Evolutionary conservation across 805 yeast species (phyloP).

Genomic region (Lachancea dasiensis): DNA sequence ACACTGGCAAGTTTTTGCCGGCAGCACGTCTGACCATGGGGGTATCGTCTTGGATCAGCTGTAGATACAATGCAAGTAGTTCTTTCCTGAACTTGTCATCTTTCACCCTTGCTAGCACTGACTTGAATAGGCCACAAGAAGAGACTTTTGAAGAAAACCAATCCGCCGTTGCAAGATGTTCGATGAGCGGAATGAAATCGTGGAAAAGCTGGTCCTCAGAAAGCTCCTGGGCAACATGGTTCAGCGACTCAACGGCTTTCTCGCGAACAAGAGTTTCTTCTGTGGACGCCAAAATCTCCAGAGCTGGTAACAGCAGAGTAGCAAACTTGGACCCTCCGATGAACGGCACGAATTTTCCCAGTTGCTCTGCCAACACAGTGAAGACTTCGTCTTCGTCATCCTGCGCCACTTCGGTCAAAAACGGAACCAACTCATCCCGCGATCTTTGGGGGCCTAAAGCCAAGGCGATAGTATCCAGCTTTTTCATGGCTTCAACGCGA

Average conservation of each 20-base stretch:
- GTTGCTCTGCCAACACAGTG: slow-evolving; percentile 85
- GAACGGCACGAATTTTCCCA: slow-evolving; percentile 80
- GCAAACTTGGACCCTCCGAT: slow-evolving; percentile 79
- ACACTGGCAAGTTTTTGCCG: slow-evolving; percentile 71
- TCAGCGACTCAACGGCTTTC: slow-evolving; percentile 82
- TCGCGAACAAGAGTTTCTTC: slow-evolving; percentile 97
- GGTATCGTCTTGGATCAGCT: slow-evolving; percentile 79
- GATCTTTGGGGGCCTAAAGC: slow-evolving; percentile 95
- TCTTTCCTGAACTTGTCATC: slow-evolving; percentile 50
- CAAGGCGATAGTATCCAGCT: slow-evolving; percentile 87
- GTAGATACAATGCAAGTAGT: slow-evolving; percentile 59
- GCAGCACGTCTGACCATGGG: slow-evolving; percentile 98
- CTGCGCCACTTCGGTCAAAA: slow-evolving; percentile 75
- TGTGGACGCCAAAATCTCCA: slow-evolving; percentile 80
- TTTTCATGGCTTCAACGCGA: slow-evolving; percentile 90
- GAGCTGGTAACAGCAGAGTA: slow-evolving; percentile 51
- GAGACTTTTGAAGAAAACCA: slow-evolving; percentile 95
- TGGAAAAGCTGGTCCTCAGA: slow-evolving; percentile 56
- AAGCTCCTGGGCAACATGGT: slow-evolving; percentile 59
- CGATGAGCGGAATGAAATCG: slow-evolving; percentile 69
- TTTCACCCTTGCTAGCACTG: slow-evolving; percentile 53
- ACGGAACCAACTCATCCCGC: slow-evolving; percentile 81
- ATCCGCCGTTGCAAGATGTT: slow-evolving; percentile 73
- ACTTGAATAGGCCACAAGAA: slow-evolving; percentile 79
- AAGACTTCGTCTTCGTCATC: slow-evolving; percentile 99